Percentiles rank a stretch among this genome's conserved stretches.
Evolutionary conservation across 2,329 filamentous ascomycete species (phyloP).

Genomic region (Arthrinium phaeospermum): DNA sequence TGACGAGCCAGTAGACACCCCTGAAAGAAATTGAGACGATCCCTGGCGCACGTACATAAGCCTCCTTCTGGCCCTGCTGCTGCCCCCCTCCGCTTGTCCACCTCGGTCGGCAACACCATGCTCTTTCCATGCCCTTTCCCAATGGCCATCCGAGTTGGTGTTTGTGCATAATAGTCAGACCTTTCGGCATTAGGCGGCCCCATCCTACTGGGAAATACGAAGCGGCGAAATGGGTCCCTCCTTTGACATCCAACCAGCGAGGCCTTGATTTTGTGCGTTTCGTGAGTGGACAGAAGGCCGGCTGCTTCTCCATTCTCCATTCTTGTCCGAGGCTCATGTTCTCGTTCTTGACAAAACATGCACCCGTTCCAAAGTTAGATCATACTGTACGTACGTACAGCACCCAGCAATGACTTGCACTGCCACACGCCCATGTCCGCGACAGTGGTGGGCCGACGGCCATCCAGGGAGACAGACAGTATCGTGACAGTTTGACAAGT

Average conservation of each 20-base stretch:
- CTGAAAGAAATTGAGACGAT: slow-evolving; percentile 8
- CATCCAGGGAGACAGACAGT: neutral
- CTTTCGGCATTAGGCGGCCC: slow-evolving; percentile 13
- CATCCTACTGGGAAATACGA: slow-evolving; percentile 31
- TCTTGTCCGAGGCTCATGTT: neutral
- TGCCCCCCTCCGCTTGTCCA: neutral
- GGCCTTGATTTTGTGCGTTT: slow-evolving; percentile 7
- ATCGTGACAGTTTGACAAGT: slow-evolving; percentile 17
- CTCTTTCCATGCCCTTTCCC: neutral
- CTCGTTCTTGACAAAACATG: neutral
- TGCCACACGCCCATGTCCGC: slow-evolving; percentile 10
- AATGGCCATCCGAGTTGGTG: slow-evolving; percentile 10
- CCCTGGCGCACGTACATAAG: slow-evolving; percentile 4
- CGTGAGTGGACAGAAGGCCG: slow-evolving; percentile 1
- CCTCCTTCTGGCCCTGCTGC: neutral
- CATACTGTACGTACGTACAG: neutral
- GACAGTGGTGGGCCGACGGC: slow-evolving; percentile 5
- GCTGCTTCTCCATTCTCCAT: neutral
- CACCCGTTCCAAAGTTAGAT: slow-evolving; percentile 10
- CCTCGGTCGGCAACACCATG: slow-evolving; percentile 14
- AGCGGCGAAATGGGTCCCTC: slow-evolving; percentile 31
- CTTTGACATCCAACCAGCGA: neutral
- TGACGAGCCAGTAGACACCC: neutral
- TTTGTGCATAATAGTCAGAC: slow-evolving; percentile 15
- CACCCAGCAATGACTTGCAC: neutral